These are phyloP conservation scores for Sporobolomyces roseus DNA, from an alignment of 768 basidiomycete genomes.

Conservation along the genomic window DNA sequence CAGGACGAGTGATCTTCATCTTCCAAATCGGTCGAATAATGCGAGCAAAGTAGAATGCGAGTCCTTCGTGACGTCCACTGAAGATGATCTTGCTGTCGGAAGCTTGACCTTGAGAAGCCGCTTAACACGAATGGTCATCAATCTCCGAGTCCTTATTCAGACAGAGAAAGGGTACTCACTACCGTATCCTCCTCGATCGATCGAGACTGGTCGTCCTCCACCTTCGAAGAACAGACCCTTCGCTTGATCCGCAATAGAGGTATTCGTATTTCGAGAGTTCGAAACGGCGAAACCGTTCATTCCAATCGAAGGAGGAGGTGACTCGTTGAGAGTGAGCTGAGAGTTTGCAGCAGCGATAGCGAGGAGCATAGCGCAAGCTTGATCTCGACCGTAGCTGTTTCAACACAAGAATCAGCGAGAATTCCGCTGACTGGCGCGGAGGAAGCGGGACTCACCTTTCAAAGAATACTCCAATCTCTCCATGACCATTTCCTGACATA, in stretches of 20 bases:
- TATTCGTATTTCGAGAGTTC: slow-evolving; percentile 2
- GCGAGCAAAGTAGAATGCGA: slow-evolving; percentile 80
- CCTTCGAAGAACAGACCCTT: slow-evolving; percentile 46
- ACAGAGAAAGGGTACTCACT: slow-evolving; percentile 1
- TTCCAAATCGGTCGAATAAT: slow-evolving; percentile 85
- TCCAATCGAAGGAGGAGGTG: neutral
- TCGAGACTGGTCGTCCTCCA: slow-evolving; percentile 58
- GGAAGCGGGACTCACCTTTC: slow-evolving; percentile 61
- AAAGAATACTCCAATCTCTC: slow-evolving; percentile 76
- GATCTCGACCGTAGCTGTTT: slow-evolving; percentile 78
- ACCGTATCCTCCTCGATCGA: slow-evolving; percentile 43
- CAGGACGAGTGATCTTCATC: slow-evolving; percentile 60
- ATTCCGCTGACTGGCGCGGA: no score
- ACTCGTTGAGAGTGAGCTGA: slow-evolving; percentile 53
- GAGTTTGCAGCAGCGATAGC: slow-evolving; percentile 80
- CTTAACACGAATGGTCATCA: slow-evolving; percentile 5
- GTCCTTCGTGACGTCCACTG: slow-evolving; percentile 81
- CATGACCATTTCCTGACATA: slow-evolving; percentile 53
- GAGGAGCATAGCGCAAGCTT: slow-evolving; percentile 86
- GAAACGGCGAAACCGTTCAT: slow-evolving; percentile 5
- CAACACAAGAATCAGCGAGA: neutral
- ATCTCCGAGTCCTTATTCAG: neutral
- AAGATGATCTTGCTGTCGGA: slow-evolving; percentile 54
- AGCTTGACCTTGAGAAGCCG: neutral
- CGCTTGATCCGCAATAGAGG: slow-evolving; percentile 55